Base-by-base conservation (phyloP, 371 early-diverging fungal genomes). In the Nematocida major region DNA sequence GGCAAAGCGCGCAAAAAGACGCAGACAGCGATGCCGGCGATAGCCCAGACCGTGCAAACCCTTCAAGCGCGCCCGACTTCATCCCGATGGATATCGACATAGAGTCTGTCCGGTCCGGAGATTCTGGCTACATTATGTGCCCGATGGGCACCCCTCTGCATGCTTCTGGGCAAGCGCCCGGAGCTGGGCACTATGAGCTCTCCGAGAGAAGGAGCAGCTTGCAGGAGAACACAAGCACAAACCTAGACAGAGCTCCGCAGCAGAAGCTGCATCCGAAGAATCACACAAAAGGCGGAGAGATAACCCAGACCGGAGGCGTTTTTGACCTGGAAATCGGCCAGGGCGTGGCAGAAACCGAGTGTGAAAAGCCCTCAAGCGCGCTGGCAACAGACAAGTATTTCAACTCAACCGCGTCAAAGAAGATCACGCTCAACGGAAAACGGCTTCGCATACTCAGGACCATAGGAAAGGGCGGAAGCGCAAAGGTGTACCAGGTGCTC, bases 401-500 rank as follows among this genome's bases (percentile, higher is more conserved):
- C 3, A 63, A 49, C 20, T 18, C 11, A 39, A 11, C 43, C 18
- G 68, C 68, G 28, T 13, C 59, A 32, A 73, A 65, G 38, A 59
- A 78, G 39, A 77, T 78, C n/a, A 79, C 66, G 4, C 63, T 83
- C 3, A 83, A 84, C 39, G 66, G 68, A 11, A 73, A 59, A 43
- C 69, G 79, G 39, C 59, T 82, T 1, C 42, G 57, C 30, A 73
- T 79, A 18, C 63, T 84, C 2, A 40, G 73, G 24, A 67, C 59
- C 13, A 87, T 92, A 26, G 95, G 94, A 0, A 88, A 89, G 38
- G 95, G 95, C 30, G 93, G 92, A 61, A 89, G 89, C 48, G 88
- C 89, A 57, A 92, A 89, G 81, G 95, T 95, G 5, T 93, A 88
- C 84, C 91, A 90, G 78, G 92, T 92, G 1, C 84, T 91, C 77